Conservation (phyloP, 2,329 filamentous ascomycete species). For the Ceratocystis cubensis region DNA sequence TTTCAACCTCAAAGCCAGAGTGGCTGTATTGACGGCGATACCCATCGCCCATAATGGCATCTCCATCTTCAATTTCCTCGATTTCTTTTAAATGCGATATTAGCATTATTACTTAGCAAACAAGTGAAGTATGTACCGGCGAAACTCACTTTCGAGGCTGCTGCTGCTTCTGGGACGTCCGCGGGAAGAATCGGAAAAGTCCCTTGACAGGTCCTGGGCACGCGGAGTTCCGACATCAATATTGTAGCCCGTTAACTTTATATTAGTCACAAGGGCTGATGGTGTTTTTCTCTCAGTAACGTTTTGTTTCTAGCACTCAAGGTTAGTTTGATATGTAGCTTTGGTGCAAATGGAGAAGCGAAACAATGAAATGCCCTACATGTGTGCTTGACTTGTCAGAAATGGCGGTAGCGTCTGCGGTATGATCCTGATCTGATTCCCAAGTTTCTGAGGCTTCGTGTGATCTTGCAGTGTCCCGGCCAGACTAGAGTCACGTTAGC, state of each 20-base stretch:
- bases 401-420: slow-evolving; percentile 8
- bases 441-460: slow-evolving; percentile 9
- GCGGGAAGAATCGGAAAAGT: slow-evolving; percentile 49
- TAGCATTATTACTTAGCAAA: neutral
- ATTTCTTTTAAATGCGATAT: slow-evolving; percentile 10
- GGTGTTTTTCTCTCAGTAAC: slow-evolving; percentile 37
- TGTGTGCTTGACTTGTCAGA: slow-evolving; percentile 2
- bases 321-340: neutral
- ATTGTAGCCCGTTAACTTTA: slow-evolving; percentile 54
- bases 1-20: slow-evolving; percentile 45
- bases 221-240: slow-evolving; percentile 62
- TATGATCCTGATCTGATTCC: slow-evolving; percentile 13
- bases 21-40: slow-evolving; percentile 23
- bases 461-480: slow-evolving; percentile 10
- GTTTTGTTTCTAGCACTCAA: neutral
- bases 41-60: slow-evolving; percentile 33
- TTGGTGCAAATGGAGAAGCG: neutral
- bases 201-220: slow-evolving; percentile 62
- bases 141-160: slow-evolving; percentile 59
- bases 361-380: slow-evolving; percentile 1
- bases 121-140: neutral
- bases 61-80: slow-evolving; percentile 45
- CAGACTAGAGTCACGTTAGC: slow-evolving; percentile 6
- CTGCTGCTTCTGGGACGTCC: slow-evolving; percentile 55
- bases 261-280: slow-evolving; percentile 62